A percentile compares a stretch with the other conserved stretches of the same genome.
Evolutionary conservation across 2,329 filamentous ascomycete genomes (phyloP).

Genomic region (Sporothrix dimorphospora): DNA sequence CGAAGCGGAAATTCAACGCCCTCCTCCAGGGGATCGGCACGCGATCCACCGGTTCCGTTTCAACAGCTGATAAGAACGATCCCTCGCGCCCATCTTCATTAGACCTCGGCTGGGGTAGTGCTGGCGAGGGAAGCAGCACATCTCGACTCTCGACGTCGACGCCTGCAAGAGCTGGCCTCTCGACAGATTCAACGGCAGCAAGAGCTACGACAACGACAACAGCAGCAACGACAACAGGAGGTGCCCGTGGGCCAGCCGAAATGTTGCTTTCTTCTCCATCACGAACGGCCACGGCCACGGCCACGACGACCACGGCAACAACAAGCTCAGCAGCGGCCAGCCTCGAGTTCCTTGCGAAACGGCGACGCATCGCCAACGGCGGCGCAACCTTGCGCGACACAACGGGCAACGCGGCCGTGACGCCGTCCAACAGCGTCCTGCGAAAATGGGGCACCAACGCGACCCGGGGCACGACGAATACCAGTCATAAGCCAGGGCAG

Average conservation of each 20-base stretch:
- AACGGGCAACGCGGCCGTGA: conserved; percentile 35
- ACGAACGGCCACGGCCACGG: neutral
- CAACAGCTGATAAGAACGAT: conserved; percentile 43
- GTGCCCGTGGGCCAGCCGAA: neutral
- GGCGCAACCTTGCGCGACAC: conserved; percentile 37
- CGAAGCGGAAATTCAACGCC: conserved; percentile 82
- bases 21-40: conserved; percentile 69
- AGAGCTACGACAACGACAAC: neutral
- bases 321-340: conserved; percentile 35
- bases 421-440: conserved; percentile 48
- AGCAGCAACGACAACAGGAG: neutral
- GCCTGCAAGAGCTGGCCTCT: neutral
- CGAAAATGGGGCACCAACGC: conserved; percentile 44
- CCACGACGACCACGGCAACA: neutral
- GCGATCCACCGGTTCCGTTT: conserved; percentile 48
- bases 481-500: neutral
- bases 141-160: conserved; percentile 1
- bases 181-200: neutral
- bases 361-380: conserved; percentile 51
- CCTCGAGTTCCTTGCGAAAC: conserved; percentile 54
- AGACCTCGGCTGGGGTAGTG: neutral
- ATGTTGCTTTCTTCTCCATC: conserved; percentile 1
- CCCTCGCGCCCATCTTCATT: conserved; percentile 17
- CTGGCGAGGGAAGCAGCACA: conserved; percentile 16
- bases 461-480: neutral